These are phyloP conservation scores for Dendrobium officinale DNA, from an alignment of 106 monocot species.

Conservation along the genomic window DNA sequence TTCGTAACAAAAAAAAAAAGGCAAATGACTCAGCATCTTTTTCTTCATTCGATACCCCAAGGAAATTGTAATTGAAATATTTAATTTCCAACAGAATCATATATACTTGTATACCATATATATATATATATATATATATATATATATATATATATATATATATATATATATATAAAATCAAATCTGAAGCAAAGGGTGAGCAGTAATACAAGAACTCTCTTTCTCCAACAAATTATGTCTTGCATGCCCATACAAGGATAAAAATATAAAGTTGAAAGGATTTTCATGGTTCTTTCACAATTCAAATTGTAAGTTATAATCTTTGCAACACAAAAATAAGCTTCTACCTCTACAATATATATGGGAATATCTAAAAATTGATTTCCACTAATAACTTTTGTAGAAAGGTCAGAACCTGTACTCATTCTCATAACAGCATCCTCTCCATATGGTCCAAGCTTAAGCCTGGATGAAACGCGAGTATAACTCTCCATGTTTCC, in stretches of 20 bases:
- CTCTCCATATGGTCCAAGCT: slow-evolving; percentile 71
- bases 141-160: not conserved
- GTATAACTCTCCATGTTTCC: slow-evolving; percentile 64
- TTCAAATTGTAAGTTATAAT: not conserved
- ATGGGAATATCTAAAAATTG: slow-evolving; percentile 23
- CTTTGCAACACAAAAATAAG: not conserved
- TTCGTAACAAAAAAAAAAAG: not conserved
- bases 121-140: not conserved
- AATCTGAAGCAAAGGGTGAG: not conserved
- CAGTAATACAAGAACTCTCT: not conserved
- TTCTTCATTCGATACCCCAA: not conserved
- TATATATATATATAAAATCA: not conserved
- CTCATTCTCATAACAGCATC: slow-evolving; percentile 22
- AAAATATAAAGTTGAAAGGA: not conserved
- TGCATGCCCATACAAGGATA: not conserved
- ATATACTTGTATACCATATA: not conserved
- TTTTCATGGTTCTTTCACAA: not conserved
- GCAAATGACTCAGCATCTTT: not conserved
- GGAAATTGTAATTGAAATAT: not conserved
- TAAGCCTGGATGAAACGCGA: slow-evolving; percentile 66
- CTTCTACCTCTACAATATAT: not conserved
- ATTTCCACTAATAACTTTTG: slow-evolving; percentile 30
- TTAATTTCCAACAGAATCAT: not conserved
- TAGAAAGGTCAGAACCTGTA: slow-evolving; percentile 17
- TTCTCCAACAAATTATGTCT: not conserved